These are phyloP conservation scores for Colletotrichum orbiculare DNA, from an alignment of 2,329 filamentous ascomycete genomes.

Conservation along the genomic window DNA sequence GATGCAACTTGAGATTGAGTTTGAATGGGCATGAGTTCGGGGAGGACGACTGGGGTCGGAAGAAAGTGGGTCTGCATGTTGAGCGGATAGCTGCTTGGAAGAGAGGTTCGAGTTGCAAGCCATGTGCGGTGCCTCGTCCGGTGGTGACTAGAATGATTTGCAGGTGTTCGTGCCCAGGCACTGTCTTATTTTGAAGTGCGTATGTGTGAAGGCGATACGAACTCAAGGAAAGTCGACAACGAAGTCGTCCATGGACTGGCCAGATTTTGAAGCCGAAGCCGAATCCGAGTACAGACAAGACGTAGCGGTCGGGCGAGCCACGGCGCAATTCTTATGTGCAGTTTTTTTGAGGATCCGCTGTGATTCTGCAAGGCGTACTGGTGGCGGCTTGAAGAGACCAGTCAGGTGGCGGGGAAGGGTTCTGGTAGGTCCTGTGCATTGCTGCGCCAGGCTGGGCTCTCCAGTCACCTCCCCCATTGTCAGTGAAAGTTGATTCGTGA, in stretches of 20 bases:
- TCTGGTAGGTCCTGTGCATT: conserved; percentile 26
- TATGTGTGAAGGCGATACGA: neutral
- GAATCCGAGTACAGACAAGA: conserved; percentile 4
- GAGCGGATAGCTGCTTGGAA: neutral
- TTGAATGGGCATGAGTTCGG: conserved; percentile 29
- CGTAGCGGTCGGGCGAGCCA: conserved; percentile 18
- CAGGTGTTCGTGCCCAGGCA: neutral
- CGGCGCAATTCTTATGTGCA: conserved; percentile 13
- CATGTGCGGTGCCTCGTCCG: conserved; percentile 12
- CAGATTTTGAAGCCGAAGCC: too few relatives aligned
- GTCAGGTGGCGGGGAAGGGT: conserved; percentile 9
- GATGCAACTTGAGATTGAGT: conserved; percentile 33
- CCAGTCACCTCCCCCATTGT: conserved; percentile 8
- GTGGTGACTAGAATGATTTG: neutral
- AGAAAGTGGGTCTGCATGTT: conserved; percentile 17
- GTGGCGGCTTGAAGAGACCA: conserved; percentile 29
- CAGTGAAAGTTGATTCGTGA: conserved; percentile 27
- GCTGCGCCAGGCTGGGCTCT: conserved; percentile 28
- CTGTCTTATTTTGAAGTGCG: neutral
- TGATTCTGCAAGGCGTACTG: conserved; percentile 25
- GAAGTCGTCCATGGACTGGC: too few relatives aligned
- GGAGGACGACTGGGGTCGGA: conserved; percentile 22
- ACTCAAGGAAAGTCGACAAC: too few relatives aligned
- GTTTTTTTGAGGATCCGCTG: conserved; percentile 18
- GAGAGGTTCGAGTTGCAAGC: conserved; percentile 12